Conservation (phyloP, 768 basidiomycete species). For the Leccinum olivaceopallidum region DNA sequence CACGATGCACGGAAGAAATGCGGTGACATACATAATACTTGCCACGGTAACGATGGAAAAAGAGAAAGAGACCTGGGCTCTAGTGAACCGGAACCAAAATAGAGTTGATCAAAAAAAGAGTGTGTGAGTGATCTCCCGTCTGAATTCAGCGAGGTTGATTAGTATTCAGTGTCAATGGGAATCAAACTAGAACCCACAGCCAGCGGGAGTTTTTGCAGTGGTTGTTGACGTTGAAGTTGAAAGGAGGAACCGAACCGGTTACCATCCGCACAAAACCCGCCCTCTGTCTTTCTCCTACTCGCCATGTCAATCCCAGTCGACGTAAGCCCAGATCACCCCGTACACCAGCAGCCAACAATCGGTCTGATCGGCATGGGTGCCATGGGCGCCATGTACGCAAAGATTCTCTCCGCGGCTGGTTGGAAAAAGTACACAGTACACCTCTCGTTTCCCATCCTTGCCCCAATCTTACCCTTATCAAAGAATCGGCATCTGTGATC, state of each 20-base stretch:
- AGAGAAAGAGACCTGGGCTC: slow-evolving; percentile 1
- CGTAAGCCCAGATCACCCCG: slow-evolving; percentile 35
- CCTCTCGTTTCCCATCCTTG: neutral
- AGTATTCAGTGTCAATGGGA: neutral
- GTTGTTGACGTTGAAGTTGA: neutral
- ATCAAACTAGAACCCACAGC: neutral
- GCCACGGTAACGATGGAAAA: slow-evolving; percentile 2
- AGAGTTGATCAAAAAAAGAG: slow-evolving; percentile 19
- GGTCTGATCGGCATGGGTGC: slow-evolving; percentile 97
- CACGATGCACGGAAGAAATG: neutral
- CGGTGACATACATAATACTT: slow-evolving; percentile 24
- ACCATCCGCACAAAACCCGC: neutral
- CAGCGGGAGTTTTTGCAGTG: neutral
- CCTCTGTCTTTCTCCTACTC: neutral
- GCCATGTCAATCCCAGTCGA: slow-evolving; percentile 25
- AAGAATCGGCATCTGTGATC: slow-evolving; percentile 91
- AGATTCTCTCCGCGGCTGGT: slow-evolving; percentile 71
- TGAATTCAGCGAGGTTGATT: too few species aligned
- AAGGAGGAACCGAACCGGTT: neutral
- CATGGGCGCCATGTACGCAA: slow-evolving; percentile 96
- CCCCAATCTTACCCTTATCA: neutral
- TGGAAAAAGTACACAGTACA: slow-evolving; percentile 67
- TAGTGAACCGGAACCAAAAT: slow-evolving; percentile 19
- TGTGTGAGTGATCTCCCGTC: slow-evolving; percentile 18
- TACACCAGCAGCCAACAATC: slow-evolving; percentile 67